Percentiles rank a stretch among this genome's conserved stretches.
Conservation (phyloP, 257 asterid species). For the Cordia subcordata region DNA sequence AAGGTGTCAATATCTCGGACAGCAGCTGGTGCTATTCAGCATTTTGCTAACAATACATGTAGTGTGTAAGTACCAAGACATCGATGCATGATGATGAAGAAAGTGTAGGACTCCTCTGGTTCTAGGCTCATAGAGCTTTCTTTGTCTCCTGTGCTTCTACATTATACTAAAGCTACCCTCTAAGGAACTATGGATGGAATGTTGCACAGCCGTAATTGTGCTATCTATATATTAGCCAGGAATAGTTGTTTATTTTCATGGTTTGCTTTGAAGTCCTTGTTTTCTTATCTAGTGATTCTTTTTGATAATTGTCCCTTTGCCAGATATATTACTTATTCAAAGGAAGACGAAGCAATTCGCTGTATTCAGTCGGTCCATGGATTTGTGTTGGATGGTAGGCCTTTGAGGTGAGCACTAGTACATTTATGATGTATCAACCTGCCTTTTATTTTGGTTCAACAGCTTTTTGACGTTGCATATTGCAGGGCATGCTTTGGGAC, state of each 20-base stretch:
- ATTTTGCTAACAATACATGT: slow-evolving; percentile 82
- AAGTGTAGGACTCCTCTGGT: not conserved
- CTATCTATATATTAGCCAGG: not conserved
- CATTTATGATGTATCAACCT: not conserved
- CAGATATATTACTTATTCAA: slow-evolving; percentile 87
- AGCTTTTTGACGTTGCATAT: slow-evolving; percentile 20
- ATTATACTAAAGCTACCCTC: not conserved
- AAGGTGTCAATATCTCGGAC: slow-evolving; percentile 96
- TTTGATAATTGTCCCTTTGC: not conserved
- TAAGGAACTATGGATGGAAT: not conserved
- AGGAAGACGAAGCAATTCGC: slow-evolving; percentile 91
- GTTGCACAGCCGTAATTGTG: not conserved
- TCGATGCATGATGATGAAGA: too few relatives aligned
- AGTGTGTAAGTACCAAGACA: slow-evolving; percentile 70
- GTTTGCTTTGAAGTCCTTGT: too few relatives aligned
- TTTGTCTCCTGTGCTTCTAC: not conserved
- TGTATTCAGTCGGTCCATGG: slow-evolving; percentile 97
- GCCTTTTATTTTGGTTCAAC: slow-evolving; percentile 7
- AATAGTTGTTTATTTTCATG: not conserved
- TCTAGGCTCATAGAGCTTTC: not conserved
- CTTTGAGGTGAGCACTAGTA: slow-evolving; percentile 48
- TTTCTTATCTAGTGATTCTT: not conserved
- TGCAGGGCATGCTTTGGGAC: slow-evolving; percentile 95
- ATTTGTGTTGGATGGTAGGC: slow-evolving; percentile 69
- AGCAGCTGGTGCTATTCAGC: slow-evolving; percentile 86